These are phyloP conservation scores for Oldenlandia corymbosa DNA, from an alignment of 257 asterid species.

Conservation along the genomic window DNA sequence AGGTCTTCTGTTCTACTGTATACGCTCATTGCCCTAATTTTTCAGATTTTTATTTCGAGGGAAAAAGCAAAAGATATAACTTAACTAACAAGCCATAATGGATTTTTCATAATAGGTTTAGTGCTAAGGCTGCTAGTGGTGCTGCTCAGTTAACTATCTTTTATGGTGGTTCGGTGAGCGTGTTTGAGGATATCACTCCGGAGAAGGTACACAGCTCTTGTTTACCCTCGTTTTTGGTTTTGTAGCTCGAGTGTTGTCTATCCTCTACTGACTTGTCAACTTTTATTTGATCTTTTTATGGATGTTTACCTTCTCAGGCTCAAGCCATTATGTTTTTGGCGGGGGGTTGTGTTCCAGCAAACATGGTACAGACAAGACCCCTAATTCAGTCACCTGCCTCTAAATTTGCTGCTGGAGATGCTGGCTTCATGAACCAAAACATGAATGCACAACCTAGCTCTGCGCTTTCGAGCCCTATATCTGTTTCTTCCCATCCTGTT, in stretches of 20 bases:
- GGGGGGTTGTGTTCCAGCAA: conserved; percentile 35
- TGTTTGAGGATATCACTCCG: conserved; percentile 65
- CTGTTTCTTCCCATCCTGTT: conserved; percentile 56
- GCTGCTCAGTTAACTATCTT: conserved; percentile 70
- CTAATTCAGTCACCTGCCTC: conserved; percentile 38
- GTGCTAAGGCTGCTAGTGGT: conserved; percentile 30
- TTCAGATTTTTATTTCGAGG: not conserved
- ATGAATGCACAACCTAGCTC: conserved; percentile 31
- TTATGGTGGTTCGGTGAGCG: conserved; percentile 64
- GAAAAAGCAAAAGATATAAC: not conserved
- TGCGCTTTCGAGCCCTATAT: conserved; percentile 53
- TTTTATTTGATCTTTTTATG: not conserved
- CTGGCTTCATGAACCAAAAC: conserved; percentile 32
- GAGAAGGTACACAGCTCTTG: conserved; percentile 47
- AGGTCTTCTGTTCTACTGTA: too few species aligned
- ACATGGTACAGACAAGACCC: conserved; percentile 35
- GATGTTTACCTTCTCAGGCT: conserved; percentile 42
- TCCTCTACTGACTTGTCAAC: not conserved
- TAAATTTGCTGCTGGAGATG: conserved; percentile 37
- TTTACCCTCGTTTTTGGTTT: not conserved
- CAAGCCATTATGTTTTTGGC: conserved; percentile 79
- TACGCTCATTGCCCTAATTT: too few species aligned
- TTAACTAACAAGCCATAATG: not conserved
- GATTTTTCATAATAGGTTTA: conserved; percentile 30
- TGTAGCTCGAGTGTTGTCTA: not conserved